These are phyloP conservation scores for Fusarium subglutinans DNA, from an alignment of 2,329 filamentous ascomycete genomes.

Conservation along the genomic window DNA sequence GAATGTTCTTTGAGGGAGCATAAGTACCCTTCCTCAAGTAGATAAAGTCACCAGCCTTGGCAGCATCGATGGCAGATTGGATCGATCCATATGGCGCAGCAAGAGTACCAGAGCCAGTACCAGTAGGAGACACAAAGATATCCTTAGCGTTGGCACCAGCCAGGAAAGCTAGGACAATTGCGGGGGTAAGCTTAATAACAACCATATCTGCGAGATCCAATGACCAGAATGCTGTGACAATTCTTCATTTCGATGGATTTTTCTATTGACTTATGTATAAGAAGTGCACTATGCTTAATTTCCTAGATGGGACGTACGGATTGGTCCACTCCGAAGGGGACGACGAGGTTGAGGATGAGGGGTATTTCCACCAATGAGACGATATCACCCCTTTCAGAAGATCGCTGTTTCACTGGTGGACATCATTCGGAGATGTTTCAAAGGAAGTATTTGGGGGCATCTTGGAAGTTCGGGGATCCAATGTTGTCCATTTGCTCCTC, in stretches of 20 bases:
- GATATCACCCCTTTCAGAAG: not conserved
- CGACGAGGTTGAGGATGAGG: not conserved
- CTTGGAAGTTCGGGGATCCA: constrained; percentile 1
- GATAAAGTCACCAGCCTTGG: constrained; percentile 57
- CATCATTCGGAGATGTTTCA: not conserved
- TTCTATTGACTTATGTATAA: not conserved
- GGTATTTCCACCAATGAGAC: constrained; percentile 28
- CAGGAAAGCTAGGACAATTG: constrained; percentile 18
- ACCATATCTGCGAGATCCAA: constrained; percentile 8
- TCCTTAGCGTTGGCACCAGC: constrained; percentile 42
- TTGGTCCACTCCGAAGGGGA: constrained; percentile 12
- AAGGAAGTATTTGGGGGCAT: not conserved
- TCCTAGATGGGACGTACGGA: constrained; percentile 6
- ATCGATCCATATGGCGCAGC: constrained; percentile 56
- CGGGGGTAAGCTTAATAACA: constrained; percentile 20
- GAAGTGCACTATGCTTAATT: not conserved
- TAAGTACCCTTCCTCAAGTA: constrained; percentile 59
- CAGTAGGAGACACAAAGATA: constrained; percentile 57
- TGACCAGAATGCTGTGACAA: not conserved
- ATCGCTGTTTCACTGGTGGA: constrained; percentile 2
- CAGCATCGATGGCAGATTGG: constrained; percentile 56
- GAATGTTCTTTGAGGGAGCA: constrained; percentile 56
- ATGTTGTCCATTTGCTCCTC: not conserved
- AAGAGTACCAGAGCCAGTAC: constrained; percentile 51
- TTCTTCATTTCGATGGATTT: not conserved